phyloP scores from a whole-genome alignment of 108 stramenopile species.

The Discostella pseudostelligera region DNA sequence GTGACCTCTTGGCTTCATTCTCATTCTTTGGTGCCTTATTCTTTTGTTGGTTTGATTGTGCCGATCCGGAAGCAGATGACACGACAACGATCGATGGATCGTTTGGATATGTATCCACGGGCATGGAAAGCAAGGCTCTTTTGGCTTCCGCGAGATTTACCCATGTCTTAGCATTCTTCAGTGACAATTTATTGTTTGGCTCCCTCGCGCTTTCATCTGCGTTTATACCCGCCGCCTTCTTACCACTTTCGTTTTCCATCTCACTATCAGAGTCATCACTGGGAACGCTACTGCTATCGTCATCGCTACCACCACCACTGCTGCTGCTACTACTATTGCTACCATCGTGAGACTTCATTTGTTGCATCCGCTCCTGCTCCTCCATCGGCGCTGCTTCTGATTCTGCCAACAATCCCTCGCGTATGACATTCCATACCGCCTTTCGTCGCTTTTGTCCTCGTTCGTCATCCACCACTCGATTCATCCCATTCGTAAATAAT shows the following conservation, averaged over 20 bases:
- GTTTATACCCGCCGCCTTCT: background rate
- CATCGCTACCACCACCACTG: background rate
- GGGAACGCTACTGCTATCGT: conserved; percentile 14
- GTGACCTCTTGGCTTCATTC: background rate
- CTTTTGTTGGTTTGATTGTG: conserved; percentile 1
- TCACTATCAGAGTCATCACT: conserved; percentile 10
- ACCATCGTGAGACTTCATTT: conserved; percentile 6
- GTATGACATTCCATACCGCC: conserved; percentile 46
- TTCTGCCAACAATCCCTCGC: conserved; percentile 51
- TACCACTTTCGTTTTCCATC: background rate
- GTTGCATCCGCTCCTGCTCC: conserved; percentile 12
- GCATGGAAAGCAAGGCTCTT: conserved; percentile 35
- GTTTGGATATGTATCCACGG: conserved; percentile 38
- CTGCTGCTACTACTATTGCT: background rate
- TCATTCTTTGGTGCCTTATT: background rate
- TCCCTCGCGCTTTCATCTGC: background rate
- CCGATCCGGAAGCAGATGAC: background rate
- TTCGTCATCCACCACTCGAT: conserved; percentile 55
- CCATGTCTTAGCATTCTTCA: conserved; percentile 30
- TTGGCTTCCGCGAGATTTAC: conserved; percentile 40
- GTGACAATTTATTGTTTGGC: background rate
- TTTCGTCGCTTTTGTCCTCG: conserved; percentile 50
- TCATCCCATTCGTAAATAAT: conserved; percentile 57
- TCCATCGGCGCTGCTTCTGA: conserved; percentile 13
- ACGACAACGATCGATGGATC: conserved; percentile 5